Conservation (phyloP, 306 rosid species). For the Glycyrrhiza uralensis region DNA sequence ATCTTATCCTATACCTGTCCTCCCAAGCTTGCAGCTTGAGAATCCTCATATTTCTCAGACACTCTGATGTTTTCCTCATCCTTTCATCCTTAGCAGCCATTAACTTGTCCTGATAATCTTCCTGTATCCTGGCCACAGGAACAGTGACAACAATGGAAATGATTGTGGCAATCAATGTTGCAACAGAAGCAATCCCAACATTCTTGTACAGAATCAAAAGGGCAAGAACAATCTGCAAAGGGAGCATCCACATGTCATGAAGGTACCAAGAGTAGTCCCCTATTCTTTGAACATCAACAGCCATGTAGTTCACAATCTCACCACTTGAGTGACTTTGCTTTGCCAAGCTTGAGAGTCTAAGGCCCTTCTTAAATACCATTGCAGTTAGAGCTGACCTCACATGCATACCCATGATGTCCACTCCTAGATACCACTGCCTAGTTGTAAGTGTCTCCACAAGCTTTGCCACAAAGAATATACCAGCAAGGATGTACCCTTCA, state of each 20-base stretch:
- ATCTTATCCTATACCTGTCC: constrained; percentile 62
- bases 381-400: constrained; percentile 94
- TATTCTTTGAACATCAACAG: constrained; percentile 94
- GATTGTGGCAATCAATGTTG: constrained; percentile 87
- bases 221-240: constrained; percentile 89
- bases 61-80: constrained; percentile 97
- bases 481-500: constrained; percentile 92
- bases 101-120: constrained; percentile 87
- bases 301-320: constrained; percentile 96
- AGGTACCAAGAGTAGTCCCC: constrained; percentile 99
- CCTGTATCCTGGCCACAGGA: constrained; percentile 85
- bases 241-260: constrained; percentile 99
- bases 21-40: constrained; percentile 99
- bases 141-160: constrained; percentile 80
- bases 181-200: constrained; percentile 90
- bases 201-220: constrained; percentile 93
- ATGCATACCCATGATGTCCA: constrained; percentile 98
- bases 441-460: constrained; percentile 90
- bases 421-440: constrained; percentile 97
- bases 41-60: constrained; percentile 93
- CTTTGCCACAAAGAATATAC: constrained; percentile 82
- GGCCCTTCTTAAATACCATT: constrained; percentile 90
- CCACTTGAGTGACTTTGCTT: constrained; percentile 97
- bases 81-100: constrained; percentile 99
- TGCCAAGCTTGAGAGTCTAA: constrained; percentile 83